Evolutionary conservation across 176 grass and related monocot species (phyloP).

Genomic region (Thinopyrum elongatum): DNA sequence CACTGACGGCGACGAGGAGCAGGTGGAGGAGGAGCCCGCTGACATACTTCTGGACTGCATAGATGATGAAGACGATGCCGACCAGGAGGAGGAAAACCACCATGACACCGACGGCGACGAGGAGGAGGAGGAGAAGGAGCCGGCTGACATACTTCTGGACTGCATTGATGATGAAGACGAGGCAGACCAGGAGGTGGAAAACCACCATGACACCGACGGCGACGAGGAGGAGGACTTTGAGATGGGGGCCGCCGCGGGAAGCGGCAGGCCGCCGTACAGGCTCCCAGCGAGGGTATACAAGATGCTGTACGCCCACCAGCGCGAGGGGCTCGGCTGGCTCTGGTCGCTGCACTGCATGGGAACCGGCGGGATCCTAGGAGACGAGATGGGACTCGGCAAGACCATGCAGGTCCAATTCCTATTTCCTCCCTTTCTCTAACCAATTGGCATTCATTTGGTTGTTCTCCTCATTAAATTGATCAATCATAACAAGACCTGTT

Average conservation of each 20-base stretch:
- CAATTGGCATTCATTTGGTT: neutral
- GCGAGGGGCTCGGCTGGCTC: slow-evolving; percentile 73
- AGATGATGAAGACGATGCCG: neutral
- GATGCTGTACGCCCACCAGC: slow-evolving; percentile 75
- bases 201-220: neutral
- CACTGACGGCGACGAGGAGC: neutral
- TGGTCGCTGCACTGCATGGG: slow-evolving; percentile 74
- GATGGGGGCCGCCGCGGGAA: slow-evolving; percentile 39
- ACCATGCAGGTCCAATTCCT: slow-evolving; percentile 69
- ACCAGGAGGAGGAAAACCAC: neutral
- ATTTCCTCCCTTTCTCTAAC: neutral
- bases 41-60: no score
- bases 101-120: neutral
- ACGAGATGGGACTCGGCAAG: slow-evolving; percentile 98
- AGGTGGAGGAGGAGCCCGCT: neutral
- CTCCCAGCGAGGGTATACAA: slow-evolving; percentile 47
- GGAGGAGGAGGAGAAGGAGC: neutral
- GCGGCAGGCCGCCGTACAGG: slow-evolving; percentile 37
- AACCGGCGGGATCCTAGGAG: slow-evolving; percentile 43
- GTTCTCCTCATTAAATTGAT: neutral
- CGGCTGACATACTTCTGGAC: neutral
- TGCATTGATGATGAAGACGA: neutral
- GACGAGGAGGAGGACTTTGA: slow-evolving; percentile 30
- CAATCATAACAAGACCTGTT: neutral
- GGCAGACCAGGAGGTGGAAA: neutral